A percentile compares a stretch with the other conserved stretches of the same genome.
Evolutionary conservation across 140 eudicot genomes (phyloP).

Genomic region (Ambrosia hybrid): DNA sequence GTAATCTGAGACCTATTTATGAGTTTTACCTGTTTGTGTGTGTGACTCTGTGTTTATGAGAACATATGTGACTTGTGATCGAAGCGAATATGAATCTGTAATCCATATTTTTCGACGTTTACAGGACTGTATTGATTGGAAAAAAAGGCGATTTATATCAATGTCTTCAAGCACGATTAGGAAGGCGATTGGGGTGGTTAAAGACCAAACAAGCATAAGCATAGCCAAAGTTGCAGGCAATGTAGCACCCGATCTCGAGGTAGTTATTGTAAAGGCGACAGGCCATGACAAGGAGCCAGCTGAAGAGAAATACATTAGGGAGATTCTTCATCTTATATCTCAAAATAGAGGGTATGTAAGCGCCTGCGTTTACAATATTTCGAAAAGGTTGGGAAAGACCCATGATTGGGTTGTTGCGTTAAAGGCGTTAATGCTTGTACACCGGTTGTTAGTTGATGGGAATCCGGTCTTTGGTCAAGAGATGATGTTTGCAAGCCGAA

Average conservation of each 20-base stretch:
- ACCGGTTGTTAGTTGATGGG: constrained; percentile 55
- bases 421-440: constrained; percentile 59
- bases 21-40: not conserved
- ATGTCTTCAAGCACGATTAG: constrained; percentile 59
- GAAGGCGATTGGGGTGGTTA: constrained; percentile 71
- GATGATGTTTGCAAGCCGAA: constrained; percentile 44
- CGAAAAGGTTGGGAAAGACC: constrained; percentile 50
- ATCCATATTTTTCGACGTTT: not conserved
- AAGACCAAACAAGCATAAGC: constrained; percentile 77
- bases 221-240: constrained; percentile 67
- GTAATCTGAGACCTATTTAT: not conserved
- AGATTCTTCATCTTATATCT: constrained; percentile 43
- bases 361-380: constrained; percentile 44
- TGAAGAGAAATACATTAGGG: constrained; percentile 46
- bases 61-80: not conserved
- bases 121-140: not conserved
- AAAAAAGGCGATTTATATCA: not conserved
- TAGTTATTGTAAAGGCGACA: constrained; percentile 61
- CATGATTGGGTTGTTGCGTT: constrained; percentile 77
- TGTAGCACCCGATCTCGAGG: constrained; percentile 67
- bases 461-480: constrained; percentile 40
- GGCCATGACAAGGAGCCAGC: constrained; percentile 59
- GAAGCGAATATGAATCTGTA: not conserved
- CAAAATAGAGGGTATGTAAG: constrained; percentile 37
- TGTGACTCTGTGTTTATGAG: not conserved